Base-by-base conservation (phyloP, 345 rosid species). In the Trapa bicornis region DNA sequence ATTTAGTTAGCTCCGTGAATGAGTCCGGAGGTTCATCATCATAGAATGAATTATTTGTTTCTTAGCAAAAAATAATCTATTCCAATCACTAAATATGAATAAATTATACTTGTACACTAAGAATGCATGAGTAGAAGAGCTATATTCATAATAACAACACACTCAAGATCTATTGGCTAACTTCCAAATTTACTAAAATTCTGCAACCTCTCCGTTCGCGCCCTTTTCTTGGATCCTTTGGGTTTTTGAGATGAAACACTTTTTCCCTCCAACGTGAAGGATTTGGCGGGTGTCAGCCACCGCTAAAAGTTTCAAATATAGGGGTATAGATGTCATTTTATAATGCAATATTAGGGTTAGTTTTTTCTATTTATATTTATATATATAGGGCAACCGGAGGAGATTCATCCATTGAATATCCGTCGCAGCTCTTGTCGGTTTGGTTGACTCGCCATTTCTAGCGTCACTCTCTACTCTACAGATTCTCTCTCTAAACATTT, bases 261-360 rank as follows among this genome's bases (percentile, higher is more conserved):
- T 38, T 16, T 7, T 9, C 3, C 38, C 5, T 5, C 65, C 66
- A 37, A 13, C 0, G 2, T 42, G 35, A 7, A 33, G 42, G 56
- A 17, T 68, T 68, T 68, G 65, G 71, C 71, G 71, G 57, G 71
- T 68, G 65, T 65, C 65, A 68, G 35, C 22, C 65, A 2, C 14
- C 6, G 65, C 45, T 35, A 68, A 57, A 57, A 32, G 11, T 5
- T 2, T 36, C 35, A 47, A 22, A 32, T 13, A 33, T 0, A 14
- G n/a, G 71, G 54, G 65, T 9, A 8, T 1, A 0, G 4, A 2
- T 14, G 71, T 68, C 66, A 60, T 68, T 68, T 68, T 22, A 16
- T 0, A 0, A 33, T 43, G 53, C 35, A 48, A 39, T 47, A 47
- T 32, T 32, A 66, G 38, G 37, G 47, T 22, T 22, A 22, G 29